Base-by-base conservation (phyloP, 805 yeast species). In the Sporopachydermia quercuum region DNA sequence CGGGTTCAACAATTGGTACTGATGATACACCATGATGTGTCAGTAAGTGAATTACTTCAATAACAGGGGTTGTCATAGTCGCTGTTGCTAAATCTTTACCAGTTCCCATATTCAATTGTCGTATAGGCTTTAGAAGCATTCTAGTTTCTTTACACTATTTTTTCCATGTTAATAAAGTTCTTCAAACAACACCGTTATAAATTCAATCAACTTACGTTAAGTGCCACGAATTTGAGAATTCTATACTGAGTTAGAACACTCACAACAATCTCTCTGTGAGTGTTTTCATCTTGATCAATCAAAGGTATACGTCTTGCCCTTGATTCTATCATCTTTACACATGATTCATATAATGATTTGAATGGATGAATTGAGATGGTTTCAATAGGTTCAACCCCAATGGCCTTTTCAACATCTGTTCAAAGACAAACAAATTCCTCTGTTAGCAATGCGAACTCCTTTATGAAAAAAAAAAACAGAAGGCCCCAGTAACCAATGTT, bases 171-270 rank as follows among this genome's bases (percentile, higher is more conserved):
- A n/a, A n/a, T n/a, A n/a, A n/a, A n/a, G n/a, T n/a, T n/a, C n/a
- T n/a, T n/a, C n/a, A n/a, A n/a, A n/a, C n/a, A n/a, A n/a, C n/a
- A n/a, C n/a, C n/a, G n/a, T n/a, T n/a, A n/a, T n/a, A n/a, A n/a
- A n/a, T n/a, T n/a, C n/a, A n/a, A n/a, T n/a, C n/a, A n/a, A 34
- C 49, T 5, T 19, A 47, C 50, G 60, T 91, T 91, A 58, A 89
- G 71, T 2, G 96, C 87, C 19, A 91, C 96, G 55, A 91, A 91
- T 60, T 93, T 89, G 52, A 91, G 67, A 41, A 91, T 91, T 55
- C 98, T 76, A 61, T 91, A 91, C 63, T 91, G 98, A 1, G 98
- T 91, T 53, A 91, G 68, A 39, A 91, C 98, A 41, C 86, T 75
- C 4, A 91, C 96, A 14, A 91, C 96, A 52, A 91, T 86, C 57